A percentile compares a stretch with the other conserved stretches of the same genome.
phyloP scores from a whole-genome alignment of 345 rosid species.

The Pugionium dolabratum region DNA sequence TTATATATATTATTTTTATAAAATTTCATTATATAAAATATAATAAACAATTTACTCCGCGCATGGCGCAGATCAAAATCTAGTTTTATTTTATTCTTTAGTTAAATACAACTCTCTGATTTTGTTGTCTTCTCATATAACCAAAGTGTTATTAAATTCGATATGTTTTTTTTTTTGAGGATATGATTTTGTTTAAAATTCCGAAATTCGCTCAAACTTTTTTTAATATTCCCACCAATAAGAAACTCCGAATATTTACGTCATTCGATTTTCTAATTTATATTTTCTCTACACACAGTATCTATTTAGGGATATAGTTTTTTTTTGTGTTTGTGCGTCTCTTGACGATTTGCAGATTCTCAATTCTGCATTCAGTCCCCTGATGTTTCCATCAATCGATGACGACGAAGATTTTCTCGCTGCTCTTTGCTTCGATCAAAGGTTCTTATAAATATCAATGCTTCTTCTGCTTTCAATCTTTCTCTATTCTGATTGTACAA shows the following conservation, averaged over 20 bases:
- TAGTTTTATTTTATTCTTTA: background rate
- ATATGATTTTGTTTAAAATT: slow-evolving; percentile 7
- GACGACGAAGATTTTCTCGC: slow-evolving; percentile 34
- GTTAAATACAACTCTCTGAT: slow-evolving; percentile 5
- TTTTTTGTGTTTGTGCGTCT: background rate
- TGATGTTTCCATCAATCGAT: slow-evolving; percentile 26
- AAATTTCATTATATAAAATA: too few species aligned
- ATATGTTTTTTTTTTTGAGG: slow-evolving; percentile 29
- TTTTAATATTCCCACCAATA: background rate
- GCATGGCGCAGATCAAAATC: too few species aligned
- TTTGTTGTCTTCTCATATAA: slow-evolving; percentile 25
- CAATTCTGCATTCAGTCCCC: slow-evolving; percentile 20
- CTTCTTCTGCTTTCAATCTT: background rate
- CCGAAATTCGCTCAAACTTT: slow-evolving; percentile 8
- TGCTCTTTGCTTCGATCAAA: slow-evolving; percentile 39
- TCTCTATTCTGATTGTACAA: too few species aligned
- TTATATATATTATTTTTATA: too few species aligned
- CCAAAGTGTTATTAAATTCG: slow-evolving; percentile 23
- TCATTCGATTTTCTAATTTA: slow-evolving; percentile 4
- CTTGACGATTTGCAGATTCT: slow-evolving; percentile 5
- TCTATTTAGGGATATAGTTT: background rate
- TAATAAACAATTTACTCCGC: too few species aligned
- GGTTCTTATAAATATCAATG: slow-evolving; percentile 1
- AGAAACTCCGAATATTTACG: slow-evolving; percentile 18
- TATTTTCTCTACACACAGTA: slow-evolving; percentile 17